Evolutionary conservation across 495 filamentous ascomycete genomes (phyloP).

Genomic region (Tuber borchii): DNA sequence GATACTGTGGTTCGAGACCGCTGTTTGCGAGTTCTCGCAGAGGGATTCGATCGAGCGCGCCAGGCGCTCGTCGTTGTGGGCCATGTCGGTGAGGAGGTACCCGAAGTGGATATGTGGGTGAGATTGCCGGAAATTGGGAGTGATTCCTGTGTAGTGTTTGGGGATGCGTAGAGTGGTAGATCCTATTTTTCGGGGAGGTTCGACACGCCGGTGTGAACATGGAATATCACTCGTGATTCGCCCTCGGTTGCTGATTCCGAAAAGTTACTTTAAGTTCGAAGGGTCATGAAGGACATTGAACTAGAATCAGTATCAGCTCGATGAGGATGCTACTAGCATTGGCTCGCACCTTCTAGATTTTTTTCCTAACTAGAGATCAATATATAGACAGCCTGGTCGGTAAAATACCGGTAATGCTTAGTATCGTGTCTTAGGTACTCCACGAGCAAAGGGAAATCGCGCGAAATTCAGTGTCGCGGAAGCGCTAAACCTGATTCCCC

Average conservation of each 20-base stretch:
- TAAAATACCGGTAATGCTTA: not conserved
- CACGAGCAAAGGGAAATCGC: not conserved
- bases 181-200: not conserved
- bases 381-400: not conserved
- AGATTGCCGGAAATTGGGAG: conserved; percentile 34
- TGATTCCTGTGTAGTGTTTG: conserved; percentile 27
- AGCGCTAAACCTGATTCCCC: not conserved
- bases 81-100: conserved; percentile 85
- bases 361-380: not conserved
- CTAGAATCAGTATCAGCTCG: not conserved
- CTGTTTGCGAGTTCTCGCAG: conserved; percentile 69
- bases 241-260: not conserved
- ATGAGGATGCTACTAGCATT: not conserved
- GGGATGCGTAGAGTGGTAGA: conserved; percentile 5
- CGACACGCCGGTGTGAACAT: not conserved
- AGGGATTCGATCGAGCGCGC: conserved; percentile 46
- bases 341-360: not conserved
- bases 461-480: not conserved
- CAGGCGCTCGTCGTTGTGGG: conserved; percentile 83
- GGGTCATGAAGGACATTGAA: not conserved
- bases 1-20: conserved; percentile 72
- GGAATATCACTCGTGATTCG: not conserved
- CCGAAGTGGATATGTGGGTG: conserved; percentile 71
- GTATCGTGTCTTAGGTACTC: not conserved
- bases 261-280: not conserved